phyloP scores from a whole-genome alignment of 2,329 filamentous ascomycete species.

The Fonsecaea erecta region DNA sequence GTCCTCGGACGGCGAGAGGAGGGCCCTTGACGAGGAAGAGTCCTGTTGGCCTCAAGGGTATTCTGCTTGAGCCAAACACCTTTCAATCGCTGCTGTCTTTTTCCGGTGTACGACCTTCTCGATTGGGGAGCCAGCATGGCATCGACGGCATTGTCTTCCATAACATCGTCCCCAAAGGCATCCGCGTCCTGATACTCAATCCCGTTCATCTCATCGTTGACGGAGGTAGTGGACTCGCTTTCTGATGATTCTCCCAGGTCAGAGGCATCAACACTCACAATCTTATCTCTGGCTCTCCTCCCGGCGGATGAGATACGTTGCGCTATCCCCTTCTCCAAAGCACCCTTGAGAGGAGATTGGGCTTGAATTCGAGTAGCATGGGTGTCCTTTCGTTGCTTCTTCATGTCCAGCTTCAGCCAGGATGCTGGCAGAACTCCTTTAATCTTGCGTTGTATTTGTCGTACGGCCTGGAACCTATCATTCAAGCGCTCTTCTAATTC shows the following conservation, averaged over 20 bases:
- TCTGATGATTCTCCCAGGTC: constrained; percentile 16
- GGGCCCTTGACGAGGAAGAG: neutral
- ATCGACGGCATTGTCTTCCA: constrained; percentile 41
- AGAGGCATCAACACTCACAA: constrained; percentile 4
- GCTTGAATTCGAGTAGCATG: constrained; percentile 11
- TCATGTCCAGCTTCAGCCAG: constrained; percentile 40
- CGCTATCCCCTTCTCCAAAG: constrained; percentile 31
- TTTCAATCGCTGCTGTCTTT: constrained; percentile 24
- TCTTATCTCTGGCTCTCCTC: neutral
- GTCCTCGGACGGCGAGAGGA: neutral
- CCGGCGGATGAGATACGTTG: constrained; percentile 20
- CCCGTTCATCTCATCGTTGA: neutral
- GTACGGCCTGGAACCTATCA: constrained; percentile 40
- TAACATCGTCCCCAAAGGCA: constrained; percentile 33
- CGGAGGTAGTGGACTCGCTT: constrained; percentile 16
- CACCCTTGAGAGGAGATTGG: constrained; percentile 25
- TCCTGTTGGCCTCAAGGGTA: neutral
- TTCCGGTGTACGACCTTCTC: constrained; percentile 12
- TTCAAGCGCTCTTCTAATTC: constrained; percentile 29
- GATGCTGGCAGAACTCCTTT: constrained; percentile 57
- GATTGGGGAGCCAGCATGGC: constrained; percentile 37
- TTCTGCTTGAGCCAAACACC: constrained; percentile 5
- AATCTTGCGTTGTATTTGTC: constrained; percentile 47
- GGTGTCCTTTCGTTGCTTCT: constrained; percentile 19
- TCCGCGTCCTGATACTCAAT: constrained; percentile 9